Evolutionary conservation across 108 stramenopile genomes (phyloP).

Genomic region (Discostella pseudostelligera): DNA sequence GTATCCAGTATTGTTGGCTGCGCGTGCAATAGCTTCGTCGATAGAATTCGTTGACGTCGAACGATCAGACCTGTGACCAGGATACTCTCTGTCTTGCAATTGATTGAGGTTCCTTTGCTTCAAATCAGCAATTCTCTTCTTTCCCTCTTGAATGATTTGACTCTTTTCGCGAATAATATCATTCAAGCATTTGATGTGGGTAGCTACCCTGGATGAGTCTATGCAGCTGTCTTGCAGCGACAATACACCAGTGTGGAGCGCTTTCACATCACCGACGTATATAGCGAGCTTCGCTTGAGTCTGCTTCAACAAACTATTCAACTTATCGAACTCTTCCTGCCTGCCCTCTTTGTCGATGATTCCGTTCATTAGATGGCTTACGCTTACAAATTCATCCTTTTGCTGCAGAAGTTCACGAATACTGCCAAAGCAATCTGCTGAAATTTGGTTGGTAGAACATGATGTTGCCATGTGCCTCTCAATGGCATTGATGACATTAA

Average conservation of each 20-base stretch:
- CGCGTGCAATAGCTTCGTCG: conserved; percentile 10
- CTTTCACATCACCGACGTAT: conserved; percentile 22
- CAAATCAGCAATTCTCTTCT: conserved; percentile 11
- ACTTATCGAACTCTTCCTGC: conserved; percentile 6
- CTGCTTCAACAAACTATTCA: conserved; percentile 11
- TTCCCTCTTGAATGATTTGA: conserved; percentile 12
- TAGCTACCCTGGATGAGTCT: conserved; percentile 13
- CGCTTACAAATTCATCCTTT: neutral
- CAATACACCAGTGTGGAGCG: conserved; percentile 7
- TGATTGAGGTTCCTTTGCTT: conserved; percentile 3
- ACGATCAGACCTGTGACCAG: conserved; percentile 6
- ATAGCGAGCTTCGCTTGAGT: neutral
- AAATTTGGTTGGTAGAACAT: conserved; percentile 1
- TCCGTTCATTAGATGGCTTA: neutral
- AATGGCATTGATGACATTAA: no score
- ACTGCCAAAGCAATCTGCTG: neutral
- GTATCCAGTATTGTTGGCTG: conserved; percentile 15
- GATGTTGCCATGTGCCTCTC: conserved; percentile 6
- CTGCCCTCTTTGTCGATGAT: no score
- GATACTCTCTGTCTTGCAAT: neutral
- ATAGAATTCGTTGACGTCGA: conserved; percentile 27
- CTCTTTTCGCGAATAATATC: conserved; percentile 28
- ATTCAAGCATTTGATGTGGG: conserved; percentile 28
- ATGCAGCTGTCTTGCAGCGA: conserved; percentile 4
- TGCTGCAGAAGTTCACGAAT: neutral